These are phyloP conservation scores for Hymenoscyphus salicellus DNA, from an alignment of 2,329 filamentous ascomycete species.

Conservation along the genomic window DNA sequence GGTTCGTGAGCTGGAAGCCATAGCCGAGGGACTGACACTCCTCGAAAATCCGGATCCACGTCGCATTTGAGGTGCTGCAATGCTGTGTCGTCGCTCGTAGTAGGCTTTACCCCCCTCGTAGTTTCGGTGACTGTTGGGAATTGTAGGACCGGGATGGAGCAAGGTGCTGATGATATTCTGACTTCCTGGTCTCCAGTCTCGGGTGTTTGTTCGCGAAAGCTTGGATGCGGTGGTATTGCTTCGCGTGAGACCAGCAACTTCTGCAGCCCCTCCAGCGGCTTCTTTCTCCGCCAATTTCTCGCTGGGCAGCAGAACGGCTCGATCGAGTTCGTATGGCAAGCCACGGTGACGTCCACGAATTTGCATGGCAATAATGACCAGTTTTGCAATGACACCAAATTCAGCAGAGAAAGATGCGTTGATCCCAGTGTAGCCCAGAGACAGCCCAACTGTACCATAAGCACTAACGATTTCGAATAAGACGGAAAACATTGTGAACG, in stretches of 20 bases:
- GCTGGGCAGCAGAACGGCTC: conserved; percentile 65
- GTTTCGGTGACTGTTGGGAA: conserved; percentile 30
- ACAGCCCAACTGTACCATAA: conserved; percentile 91
- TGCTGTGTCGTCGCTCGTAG: conserved; percentile 14
- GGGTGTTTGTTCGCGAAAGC: conserved; percentile 16
- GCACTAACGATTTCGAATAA: conserved; percentile 87
- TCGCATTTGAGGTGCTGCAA: conserved; percentile 8
- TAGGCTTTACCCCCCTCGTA: background rate
- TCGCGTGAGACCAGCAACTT: conserved; percentile 9
- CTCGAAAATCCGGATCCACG: background rate
- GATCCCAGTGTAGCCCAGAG: conserved; percentile 71
- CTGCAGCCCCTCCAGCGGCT: conserved; percentile 41
- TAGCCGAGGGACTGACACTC: conserved; percentile 14
- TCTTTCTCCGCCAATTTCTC: conserved; percentile 63
- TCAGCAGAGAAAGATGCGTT: conserved; percentile 81
- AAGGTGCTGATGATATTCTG: conserved; percentile 31
- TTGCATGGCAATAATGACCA: conserved; percentile 67
- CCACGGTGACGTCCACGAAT: conserved; percentile 68
- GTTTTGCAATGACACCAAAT: conserved; percentile 64
- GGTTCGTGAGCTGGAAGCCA: background rate
- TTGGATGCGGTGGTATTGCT: conserved; percentile 19
- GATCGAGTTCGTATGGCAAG: conserved; percentile 65
- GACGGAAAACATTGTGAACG: conserved; percentile 66
- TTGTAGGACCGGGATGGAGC: conserved; percentile 35
- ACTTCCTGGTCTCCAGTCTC: conserved; percentile 4